These are phyloP conservation scores for Trichoderma simmonsii DNA, from an alignment of 2,329 filamentous ascomycete species.

Conservation along the genomic window DNA sequence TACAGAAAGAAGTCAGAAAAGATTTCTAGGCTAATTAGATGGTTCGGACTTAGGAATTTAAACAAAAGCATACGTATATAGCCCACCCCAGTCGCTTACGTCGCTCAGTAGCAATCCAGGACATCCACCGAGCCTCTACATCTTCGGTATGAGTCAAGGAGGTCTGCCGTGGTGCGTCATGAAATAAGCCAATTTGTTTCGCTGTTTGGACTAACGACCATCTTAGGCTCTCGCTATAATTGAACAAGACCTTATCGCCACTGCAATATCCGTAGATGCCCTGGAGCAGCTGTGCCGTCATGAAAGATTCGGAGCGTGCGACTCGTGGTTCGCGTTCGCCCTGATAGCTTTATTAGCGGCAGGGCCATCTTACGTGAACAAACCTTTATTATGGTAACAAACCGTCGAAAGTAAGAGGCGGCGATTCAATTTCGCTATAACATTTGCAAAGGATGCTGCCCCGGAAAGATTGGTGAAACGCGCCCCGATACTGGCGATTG, in stretches of 20 bases:
- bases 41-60: neutral
- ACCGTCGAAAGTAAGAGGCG: neutral
- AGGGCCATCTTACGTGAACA: neutral
- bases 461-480: neutral
- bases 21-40: no score
- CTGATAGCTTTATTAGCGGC: neutral
- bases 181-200: neutral
- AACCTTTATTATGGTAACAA: neutral
- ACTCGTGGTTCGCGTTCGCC: neutral
- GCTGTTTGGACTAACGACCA: neutral
- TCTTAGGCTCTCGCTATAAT: neutral
- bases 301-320: neutral
- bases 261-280: neutral
- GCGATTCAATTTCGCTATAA: neutral
- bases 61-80: neutral
- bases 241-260: neutral
- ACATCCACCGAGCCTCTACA: neutral
- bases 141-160: neutral
- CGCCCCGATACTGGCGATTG: neutral
- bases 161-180: neutral
- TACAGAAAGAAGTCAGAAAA: neutral
- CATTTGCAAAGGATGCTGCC: neutral
- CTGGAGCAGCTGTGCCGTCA: neutral
- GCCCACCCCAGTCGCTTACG: neutral
- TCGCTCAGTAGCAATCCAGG: neutral